Percentiles rank a stretch among this genome's conserved stretches.
These are phyloP conservation scores for Chrysoporthe cubensis DNA, from an alignment of 2,329 filamentous ascomycete genomes.

Conservation along the genomic window DNA sequence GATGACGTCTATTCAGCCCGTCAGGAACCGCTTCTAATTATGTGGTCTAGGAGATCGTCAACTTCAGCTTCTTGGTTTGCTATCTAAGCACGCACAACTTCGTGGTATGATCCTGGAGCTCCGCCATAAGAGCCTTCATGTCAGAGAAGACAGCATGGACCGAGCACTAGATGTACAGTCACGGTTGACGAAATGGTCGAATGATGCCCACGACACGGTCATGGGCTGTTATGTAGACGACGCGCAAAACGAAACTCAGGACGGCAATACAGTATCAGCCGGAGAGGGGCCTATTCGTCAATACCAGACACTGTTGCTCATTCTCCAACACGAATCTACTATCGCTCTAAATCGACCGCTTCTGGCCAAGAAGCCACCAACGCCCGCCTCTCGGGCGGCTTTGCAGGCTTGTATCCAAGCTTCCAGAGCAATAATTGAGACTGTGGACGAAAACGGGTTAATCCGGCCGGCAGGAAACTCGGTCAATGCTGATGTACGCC, in stretches of 20 bases:
- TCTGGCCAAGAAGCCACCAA: conserved; percentile 27
- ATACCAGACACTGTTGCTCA: conserved; percentile 22
- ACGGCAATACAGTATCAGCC: not conserved
- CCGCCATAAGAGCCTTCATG: conserved; percentile 29
- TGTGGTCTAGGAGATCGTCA: not conserved
- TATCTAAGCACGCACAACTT: conserved; percentile 30
- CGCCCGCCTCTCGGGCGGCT: conserved; percentile 30
- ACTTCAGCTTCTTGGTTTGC: conserved; percentile 27
- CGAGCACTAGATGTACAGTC: conserved; percentile 29
- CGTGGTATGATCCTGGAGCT: conserved; percentile 32
- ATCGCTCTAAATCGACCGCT: conserved; percentile 31
- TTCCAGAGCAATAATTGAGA: conserved; percentile 30
- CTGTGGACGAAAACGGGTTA: conserved; percentile 7
- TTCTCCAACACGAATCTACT: conserved; percentile 31
- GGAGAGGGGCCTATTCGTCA: conserved; percentile 1
- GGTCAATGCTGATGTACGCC: not conserved
- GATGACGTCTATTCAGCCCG: not conserved
- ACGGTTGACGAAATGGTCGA: conserved; percentile 28
- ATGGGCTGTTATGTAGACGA: conserved; percentile 19
- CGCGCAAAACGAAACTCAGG: not conserved
- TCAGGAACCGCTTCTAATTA: not conserved
- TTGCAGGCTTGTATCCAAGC: conserved; percentile 32
- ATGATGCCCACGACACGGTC: conserved; percentile 27
- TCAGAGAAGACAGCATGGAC: conserved; percentile 29
- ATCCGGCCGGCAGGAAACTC: not conserved